These are phyloP conservation scores for Daldinia caldariorum DNA, from an alignment of 495 filamentous ascomycete genomes.

Conservation along the genomic window DNA sequence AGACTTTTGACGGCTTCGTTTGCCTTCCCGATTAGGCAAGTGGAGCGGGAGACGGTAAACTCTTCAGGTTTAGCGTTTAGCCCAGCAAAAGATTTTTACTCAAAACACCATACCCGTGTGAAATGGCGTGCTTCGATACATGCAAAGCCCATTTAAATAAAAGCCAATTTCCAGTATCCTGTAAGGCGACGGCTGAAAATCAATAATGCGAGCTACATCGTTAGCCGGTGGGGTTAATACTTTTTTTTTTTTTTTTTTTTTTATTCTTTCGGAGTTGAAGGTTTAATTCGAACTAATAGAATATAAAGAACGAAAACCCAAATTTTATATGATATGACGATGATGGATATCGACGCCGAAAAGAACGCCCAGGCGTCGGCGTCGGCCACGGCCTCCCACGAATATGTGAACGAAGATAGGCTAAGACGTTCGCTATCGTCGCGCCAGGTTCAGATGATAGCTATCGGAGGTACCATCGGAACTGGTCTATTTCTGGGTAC, in stretches of 20 bases:
- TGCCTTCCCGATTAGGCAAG: constrained; percentile 34
- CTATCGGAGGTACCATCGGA: constrained; percentile 71
- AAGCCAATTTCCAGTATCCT: background rate
- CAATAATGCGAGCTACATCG: constrained; percentile 11
- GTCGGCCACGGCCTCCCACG: constrained; percentile 4
- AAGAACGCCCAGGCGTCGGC: constrained; percentile 25
- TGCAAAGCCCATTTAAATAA: constrained; percentile 6
- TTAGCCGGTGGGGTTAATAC: constrained; percentile 13
- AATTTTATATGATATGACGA: too few species aligned
- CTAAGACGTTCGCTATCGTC: constrained; percentile 47
- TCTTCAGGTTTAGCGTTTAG: constrained; percentile 10
- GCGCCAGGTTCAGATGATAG: constrained; percentile 71
- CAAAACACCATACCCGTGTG: constrained; percentile 34
- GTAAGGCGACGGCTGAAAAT: background rate
- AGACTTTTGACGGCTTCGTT: background rate
- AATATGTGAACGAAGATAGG: constrained; percentile 27
- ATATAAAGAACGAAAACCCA: too few species aligned
- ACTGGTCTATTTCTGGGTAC: constrained; percentile 74
- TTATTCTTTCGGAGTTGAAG: too few species aligned
- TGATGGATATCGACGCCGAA: constrained; percentile 39
- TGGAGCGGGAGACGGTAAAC: background rate
- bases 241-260: too few species aligned
- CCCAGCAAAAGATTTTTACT: background rate
- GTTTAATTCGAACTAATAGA: background rate
- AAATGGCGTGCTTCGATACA: constrained; percentile 39